Conservation (phyloP, 2,329 filamentous ascomycete species). For the Paraphoma sp. region DNA sequence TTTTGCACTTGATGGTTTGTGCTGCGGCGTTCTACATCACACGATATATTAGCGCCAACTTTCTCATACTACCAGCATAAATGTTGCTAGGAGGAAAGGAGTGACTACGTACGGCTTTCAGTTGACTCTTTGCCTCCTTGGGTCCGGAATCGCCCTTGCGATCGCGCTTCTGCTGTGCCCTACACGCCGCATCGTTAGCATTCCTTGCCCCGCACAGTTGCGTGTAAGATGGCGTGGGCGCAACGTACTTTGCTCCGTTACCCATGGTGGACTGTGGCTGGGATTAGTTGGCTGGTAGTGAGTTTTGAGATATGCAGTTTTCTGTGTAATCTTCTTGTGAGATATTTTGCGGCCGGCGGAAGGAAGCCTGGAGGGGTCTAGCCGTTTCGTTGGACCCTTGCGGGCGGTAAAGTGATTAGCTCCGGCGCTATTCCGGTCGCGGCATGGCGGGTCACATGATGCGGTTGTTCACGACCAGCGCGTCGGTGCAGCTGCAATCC, state of each 20-base stretch:
- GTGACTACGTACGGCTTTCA: slow-evolving; percentile 48
- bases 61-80: not conserved
- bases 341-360: slow-evolving; percentile 29
- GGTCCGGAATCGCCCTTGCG: slow-evolving; percentile 39
- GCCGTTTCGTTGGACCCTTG: slow-evolving; percentile 12
- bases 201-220: slow-evolving; percentile 2
- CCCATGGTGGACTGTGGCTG: slow-evolving; percentile 37
- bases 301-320: slow-evolving; percentile 11
- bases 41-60: slow-evolving; percentile 2
- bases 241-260: slow-evolving; percentile 47
- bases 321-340: slow-evolving; percentile 14
- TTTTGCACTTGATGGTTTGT: slow-evolving; percentile 76
- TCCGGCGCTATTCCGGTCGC: not conserved
- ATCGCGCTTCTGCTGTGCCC: slow-evolving; percentile 49
- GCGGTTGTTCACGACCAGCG: not conserved
- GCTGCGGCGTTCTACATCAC: slow-evolving; percentile 70
- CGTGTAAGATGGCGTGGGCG: not conserved
- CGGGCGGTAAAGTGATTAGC: not conserved
- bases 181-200: slow-evolving; percentile 24
- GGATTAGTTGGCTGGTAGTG: slow-evolving; percentile 20
- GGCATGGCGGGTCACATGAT: slow-evolving; percentile 14
- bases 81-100: no score
- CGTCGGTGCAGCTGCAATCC: not conserved
- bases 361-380: slow-evolving; percentile 22
- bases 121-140: slow-evolving; percentile 44